Evolutionary conservation across 139 green algal genomes (phyloP).

Genomic region (Zygnema circumcarinatum): DNA sequence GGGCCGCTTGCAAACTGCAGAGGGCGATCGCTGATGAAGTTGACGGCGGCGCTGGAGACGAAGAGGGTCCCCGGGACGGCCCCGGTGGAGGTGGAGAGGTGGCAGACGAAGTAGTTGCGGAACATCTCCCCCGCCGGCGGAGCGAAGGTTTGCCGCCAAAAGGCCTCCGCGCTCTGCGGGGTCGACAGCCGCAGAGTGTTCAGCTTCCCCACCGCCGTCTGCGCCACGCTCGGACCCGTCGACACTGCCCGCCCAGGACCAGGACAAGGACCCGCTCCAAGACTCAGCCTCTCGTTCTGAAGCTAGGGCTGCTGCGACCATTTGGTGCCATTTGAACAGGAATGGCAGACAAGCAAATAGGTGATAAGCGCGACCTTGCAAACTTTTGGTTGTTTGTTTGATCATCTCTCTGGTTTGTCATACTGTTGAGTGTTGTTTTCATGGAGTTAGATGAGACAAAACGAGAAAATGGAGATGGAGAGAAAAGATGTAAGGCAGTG

Average conservation of each 20-base stretch:
- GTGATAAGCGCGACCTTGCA: too few species aligned
- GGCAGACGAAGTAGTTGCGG: slow-evolving; percentile 35
- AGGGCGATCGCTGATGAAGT: slow-evolving; percentile 28
- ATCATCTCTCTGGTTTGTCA: too few species aligned
- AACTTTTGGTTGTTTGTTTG: too few species aligned
- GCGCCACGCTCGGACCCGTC: neutral
- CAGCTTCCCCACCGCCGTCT: slow-evolving; percentile 37
- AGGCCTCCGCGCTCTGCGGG: neutral
- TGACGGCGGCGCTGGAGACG: neutral
- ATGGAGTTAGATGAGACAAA: neutral
- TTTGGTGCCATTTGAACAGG: too few species aligned
- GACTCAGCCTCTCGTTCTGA: too few species aligned
- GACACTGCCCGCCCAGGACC: slow-evolving; percentile 16
- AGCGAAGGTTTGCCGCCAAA: slow-evolving; percentile 37
- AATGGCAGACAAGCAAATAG: too few species aligned
- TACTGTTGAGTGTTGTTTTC: too few species aligned
- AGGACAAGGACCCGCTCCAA: too few species aligned
- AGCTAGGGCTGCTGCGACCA: too few species aligned
- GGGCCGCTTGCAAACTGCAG: slow-evolving; percentile 7
- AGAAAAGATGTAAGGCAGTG: neutral
- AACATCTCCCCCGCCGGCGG: slow-evolving; percentile 23
- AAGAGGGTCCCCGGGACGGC: slow-evolving; percentile 40
- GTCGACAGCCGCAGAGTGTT: slow-evolving; percentile 5
- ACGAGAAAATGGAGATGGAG: neutral
- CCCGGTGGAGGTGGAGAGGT: slow-evolving; percentile 49